Evolutionary conservation across 2,329 filamentous ascomycete genomes (phyloP).

Genomic region (Plectosphaerella sp.): DNA sequence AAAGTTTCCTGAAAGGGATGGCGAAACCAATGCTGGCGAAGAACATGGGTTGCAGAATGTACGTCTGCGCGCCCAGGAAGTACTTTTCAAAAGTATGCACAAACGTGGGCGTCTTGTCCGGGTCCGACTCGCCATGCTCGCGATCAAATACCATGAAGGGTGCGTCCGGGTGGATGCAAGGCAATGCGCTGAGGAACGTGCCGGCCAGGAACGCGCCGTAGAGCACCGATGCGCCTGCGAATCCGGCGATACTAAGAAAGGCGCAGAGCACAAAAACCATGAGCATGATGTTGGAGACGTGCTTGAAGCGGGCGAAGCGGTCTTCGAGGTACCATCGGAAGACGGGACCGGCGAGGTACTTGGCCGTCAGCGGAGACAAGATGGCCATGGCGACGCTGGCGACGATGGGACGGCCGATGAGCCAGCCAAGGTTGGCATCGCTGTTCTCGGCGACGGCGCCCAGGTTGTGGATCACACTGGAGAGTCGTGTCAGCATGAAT

Average conservation of each 20-base stretch:
- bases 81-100: slow-evolving; percentile 32
- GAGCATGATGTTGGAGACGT: slow-evolving; percentile 18
- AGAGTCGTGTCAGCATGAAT: background rate
- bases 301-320: slow-evolving; percentile 24
- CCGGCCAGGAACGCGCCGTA: slow-evolving; percentile 36
- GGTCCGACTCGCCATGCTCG: slow-evolving; percentile 26
- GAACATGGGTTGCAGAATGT: slow-evolving; percentile 52
- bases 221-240: slow-evolving; percentile 29
- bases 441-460: slow-evolving; percentile 11
- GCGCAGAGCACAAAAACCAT: slow-evolving; percentile 25
- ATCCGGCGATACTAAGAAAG: slow-evolving; percentile 24
- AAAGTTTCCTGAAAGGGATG: slow-evolving; percentile 54
- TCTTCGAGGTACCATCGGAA: slow-evolving; percentile 26
- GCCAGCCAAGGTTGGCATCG: slow-evolving; percentile 25
- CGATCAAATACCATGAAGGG: slow-evolving; percentile 26
- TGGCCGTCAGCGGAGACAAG: slow-evolving; percentile 26
- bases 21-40: slow-evolving; percentile 57
- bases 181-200: slow-evolving; percentile 27
- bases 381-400: slow-evolving; percentile 29
- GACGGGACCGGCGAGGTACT: slow-evolving; percentile 30
- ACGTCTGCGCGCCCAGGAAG: slow-evolving; percentile 27
- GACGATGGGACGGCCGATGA: slow-evolving; percentile 30
- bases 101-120: slow-evolving; percentile 26
- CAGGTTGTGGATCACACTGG: slow-evolving; percentile 17
- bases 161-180: slow-evolving; percentile 26